Percentiles rank a stretch among this genome's conserved stretches.
Evolutionary conservation across 371 early-diverging fungal species (phyloP).

Genomic region (Mucor circinelloides): DNA sequence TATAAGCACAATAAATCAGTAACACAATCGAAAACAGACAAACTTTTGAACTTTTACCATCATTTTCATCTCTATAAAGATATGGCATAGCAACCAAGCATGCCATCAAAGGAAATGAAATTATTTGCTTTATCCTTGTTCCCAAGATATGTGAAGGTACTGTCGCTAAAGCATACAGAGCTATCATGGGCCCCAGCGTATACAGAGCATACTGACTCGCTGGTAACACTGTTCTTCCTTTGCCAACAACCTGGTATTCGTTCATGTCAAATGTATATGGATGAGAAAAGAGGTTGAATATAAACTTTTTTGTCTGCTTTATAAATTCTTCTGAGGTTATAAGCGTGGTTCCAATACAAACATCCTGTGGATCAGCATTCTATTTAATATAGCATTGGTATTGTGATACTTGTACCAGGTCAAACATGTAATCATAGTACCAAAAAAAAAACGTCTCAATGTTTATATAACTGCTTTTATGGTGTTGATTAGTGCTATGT

Average conservation of each 20-base stretch:
- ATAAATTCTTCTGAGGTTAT: too few species aligned
- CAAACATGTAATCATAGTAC: too few species aligned
- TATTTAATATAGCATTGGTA: too few species aligned
- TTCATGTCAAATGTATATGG: background rate
- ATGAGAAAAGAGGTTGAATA: background rate
- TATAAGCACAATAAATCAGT: background rate
- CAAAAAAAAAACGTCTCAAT: too few species aligned
- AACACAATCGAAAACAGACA: background rate
- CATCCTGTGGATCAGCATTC: too few species aligned
- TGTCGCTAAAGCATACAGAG: constrained; percentile 5
- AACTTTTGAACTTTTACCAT: background rate
- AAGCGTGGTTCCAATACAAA: too few species aligned
- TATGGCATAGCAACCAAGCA: constrained; percentile 1
- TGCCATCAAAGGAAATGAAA: constrained; percentile 5
- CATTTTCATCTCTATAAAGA: constrained; percentile 4
- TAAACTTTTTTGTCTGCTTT: too few species aligned
- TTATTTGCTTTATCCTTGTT: constrained; percentile 2
- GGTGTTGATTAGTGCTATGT: too few species aligned
- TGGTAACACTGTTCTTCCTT: constrained; percentile 4
- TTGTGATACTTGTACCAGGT: too few species aligned
- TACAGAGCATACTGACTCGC: background rate
- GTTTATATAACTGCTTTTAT: too few species aligned
- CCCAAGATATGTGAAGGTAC: background rate
- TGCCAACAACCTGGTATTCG: background rate
- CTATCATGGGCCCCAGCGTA: constrained; percentile 1